These are phyloP conservation scores for Amanita thiersii DNA, from an alignment of 768 basidiomycete species.

Conservation along the genomic window DNA sequence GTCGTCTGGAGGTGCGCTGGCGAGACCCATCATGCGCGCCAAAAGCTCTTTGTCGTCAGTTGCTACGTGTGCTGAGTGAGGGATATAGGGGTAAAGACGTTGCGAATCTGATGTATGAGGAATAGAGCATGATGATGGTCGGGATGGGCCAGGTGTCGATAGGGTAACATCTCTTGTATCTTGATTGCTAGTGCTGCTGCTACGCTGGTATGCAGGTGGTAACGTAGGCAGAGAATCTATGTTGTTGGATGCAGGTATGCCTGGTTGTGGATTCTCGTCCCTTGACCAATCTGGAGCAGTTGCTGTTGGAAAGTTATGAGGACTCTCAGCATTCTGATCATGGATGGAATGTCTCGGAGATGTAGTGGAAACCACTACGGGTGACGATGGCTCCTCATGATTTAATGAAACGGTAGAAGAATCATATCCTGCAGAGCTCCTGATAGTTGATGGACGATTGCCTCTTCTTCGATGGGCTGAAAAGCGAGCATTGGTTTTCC, in stretches of 20 bases:
- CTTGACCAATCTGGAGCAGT: slow-evolving; percentile 9
- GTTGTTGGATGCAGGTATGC: no score
- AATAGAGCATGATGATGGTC: neutral
- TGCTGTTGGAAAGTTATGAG: neutral
- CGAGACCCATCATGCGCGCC: slow-evolving; percentile 41
- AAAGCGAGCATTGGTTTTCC: slow-evolving; percentile 56
- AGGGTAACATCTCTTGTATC: neutral
- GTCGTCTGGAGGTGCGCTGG: slow-evolving; percentile 42
- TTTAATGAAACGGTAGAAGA: slow-evolving; percentile 15
- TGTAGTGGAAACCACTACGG: neutral
- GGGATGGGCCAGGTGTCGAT: neutral
- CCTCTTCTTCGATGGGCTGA: slow-evolving; percentile 53
- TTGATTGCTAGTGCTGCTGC: slow-evolving; percentile 11
- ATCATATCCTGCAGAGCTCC: slow-evolving; percentile 17
- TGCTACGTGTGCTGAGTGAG: slow-evolving; percentile 48
- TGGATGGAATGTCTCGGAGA: neutral
- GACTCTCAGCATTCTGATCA: neutral
- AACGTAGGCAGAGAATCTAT: slow-evolving; percentile 16
- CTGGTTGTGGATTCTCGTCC: no score
- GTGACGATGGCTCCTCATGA: neutral
- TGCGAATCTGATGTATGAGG: slow-evolving; percentile 11
- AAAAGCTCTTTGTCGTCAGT: slow-evolving; percentile 58
- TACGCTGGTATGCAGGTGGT: slow-evolving; percentile 35
- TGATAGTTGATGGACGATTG: slow-evolving; percentile 21
- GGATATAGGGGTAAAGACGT: slow-evolving; percentile 1